Base-by-base conservation (phyloP, 129 eudicot genomes). In the Chrysanthemum seticuspe region DNA sequence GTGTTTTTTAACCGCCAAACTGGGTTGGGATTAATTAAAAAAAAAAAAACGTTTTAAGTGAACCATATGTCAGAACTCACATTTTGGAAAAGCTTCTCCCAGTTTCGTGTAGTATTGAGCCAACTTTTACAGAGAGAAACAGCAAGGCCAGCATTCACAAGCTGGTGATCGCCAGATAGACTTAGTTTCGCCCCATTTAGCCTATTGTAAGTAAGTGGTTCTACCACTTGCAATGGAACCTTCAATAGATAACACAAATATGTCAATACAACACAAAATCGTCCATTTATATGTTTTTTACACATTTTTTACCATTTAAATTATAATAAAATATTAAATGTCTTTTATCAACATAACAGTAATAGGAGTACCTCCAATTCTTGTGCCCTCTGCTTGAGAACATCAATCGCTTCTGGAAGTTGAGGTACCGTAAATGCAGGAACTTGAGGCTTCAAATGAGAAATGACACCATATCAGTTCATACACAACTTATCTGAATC, bases 391-490 rank as follows among this genome's bases (percentile, higher is more conserved):
- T 83, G 84, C 67, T 75, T 82, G 65, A 92, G 89, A 80, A 80
- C 91, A 61, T 75, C 78, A 94, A 92, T 87, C 72, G 96, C 98
- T 82, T 92, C 95, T 50, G 85, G 74, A 70, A 70, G 87, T 85
- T 92, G 98, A 34, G 88, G 88, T 62, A 87, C 93, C 6, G 96
- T 85, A 81, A 89, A 92, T 66, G 98, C 98, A 59, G 94, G 96
- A 62, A 85, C 83, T 75, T 74, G 76, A 76, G 89, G 88, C 98
- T 92, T 83, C 81, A 89, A 63, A 59, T 75, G 73, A 81, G 74
- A 88, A 82, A 68, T 67, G 76, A 67, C 52, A 80, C 76, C 70
- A 82, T 78, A 53, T 78, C 80, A 85, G 62, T 83, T 48, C 45
- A 51, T 51, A 69, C 47, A 40, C 47, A 40, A 1, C 47, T 1